phyloP scores from a whole-genome alignment of 345 rosid genomes.

The Populus tremula region DNA sequence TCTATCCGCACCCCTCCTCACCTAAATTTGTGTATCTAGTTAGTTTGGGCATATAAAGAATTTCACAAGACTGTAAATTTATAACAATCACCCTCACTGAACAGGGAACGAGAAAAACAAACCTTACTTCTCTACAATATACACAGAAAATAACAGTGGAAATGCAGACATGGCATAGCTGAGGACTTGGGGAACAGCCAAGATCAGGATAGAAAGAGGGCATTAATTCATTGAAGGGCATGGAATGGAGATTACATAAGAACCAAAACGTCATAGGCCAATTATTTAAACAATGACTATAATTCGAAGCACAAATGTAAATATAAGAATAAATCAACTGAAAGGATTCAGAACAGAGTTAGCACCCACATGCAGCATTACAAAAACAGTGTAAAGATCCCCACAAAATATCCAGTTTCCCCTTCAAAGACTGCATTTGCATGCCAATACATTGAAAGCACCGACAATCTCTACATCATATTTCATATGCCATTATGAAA shows the following conservation, averaged over 20 bases:
- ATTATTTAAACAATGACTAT: background rate
- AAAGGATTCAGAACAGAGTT: background rate
- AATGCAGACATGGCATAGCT: background rate
- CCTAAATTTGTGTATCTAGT: slow-evolving; percentile 34
- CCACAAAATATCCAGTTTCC: background rate
- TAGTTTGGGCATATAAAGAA: background rate
- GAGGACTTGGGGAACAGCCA: background rate
- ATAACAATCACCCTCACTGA: background rate
- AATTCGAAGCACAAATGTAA: background rate
- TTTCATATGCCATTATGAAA: background rate
- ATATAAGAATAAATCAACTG: background rate
- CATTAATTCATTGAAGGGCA: background rate
- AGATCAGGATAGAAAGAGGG: background rate
- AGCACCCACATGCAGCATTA: background rate
- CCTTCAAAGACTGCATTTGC: background rate
- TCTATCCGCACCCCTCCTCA: slow-evolving; percentile 98
- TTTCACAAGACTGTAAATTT: background rate
- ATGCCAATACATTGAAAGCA: background rate
- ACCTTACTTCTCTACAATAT: background rate
- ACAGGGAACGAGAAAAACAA: background rate
- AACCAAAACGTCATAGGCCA: background rate
- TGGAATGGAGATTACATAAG: background rate
- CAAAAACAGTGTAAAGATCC: background rate
- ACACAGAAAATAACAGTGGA: background rate
- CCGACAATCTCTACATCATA: background rate